Evolutionary conservation across 257 asterid species (phyloP).

Genomic region (Nicotiana sylvestris): DNA sequence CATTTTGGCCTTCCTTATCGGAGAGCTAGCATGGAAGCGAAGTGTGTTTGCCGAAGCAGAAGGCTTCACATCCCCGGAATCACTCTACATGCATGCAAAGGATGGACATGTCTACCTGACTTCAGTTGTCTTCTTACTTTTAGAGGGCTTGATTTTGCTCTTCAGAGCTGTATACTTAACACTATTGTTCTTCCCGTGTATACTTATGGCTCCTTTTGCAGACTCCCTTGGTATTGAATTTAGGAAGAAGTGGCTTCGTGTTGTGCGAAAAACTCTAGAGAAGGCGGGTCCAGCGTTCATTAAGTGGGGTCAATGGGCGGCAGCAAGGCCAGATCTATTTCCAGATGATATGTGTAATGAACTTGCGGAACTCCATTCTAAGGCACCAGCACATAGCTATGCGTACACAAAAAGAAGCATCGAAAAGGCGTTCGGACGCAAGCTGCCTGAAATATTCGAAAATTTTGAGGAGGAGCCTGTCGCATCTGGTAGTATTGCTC

Average conservation of each 20-base stretch:
- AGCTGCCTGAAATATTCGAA: slow-evolving; percentile 65
- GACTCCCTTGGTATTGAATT: slow-evolving; percentile 61
- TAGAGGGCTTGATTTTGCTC: slow-evolving; percentile 63
- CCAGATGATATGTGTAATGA: slow-evolving; percentile 67
- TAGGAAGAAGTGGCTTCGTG: slow-evolving; percentile 62
- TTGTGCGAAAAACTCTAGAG: slow-evolving; percentile 62
- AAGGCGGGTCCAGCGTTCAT: slow-evolving; percentile 94
- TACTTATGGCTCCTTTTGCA: slow-evolving; percentile 77
- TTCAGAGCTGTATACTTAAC: slow-evolving; percentile 60
- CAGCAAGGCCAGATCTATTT: slow-evolving; percentile 87
- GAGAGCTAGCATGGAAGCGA: slow-evolving; percentile 52
- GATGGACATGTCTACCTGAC: slow-evolving; percentile 51
- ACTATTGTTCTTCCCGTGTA: slow-evolving; percentile 65
- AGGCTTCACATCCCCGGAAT: slow-evolving; percentile 41
- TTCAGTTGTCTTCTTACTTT: slow-evolving; percentile 46
- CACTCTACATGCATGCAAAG: slow-evolving; percentile 52
- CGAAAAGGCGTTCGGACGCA: slow-evolving; percentile 75
- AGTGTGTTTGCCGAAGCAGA: slow-evolving; percentile 52
- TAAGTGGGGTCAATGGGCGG: slow-evolving; percentile 99
- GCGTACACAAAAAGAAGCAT: slow-evolving; percentile 61
- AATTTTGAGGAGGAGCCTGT: slow-evolving; percentile 76
- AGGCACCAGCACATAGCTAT: slow-evolving; percentile 81
- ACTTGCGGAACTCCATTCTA: slow-evolving; percentile 72
- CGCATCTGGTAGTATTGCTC: slow-evolving; percentile 91
- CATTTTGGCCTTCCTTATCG: slow-evolving; percentile 54